Conservation (phyloP, 768 basidiomycete species). For the Tricholoma furcatifolium region DNA sequence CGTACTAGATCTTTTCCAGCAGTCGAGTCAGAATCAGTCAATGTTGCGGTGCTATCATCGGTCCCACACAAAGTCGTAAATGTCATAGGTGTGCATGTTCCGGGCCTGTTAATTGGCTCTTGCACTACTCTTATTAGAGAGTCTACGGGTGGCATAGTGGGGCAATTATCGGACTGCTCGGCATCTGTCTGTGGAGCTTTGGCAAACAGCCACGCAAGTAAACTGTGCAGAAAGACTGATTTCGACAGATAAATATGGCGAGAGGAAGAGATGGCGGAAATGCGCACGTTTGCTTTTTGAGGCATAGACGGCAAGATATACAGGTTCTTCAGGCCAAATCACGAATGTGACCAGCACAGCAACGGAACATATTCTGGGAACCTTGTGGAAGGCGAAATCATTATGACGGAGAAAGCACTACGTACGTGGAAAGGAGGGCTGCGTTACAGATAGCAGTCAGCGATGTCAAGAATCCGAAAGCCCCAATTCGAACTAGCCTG, state of each 20-base stretch:
- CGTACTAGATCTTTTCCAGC: background rate
- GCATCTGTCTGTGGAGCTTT: background rate
- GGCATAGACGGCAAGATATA: constrained; percentile 12
- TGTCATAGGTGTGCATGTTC: background rate
- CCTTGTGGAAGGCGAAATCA: background rate
- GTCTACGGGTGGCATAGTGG: background rate
- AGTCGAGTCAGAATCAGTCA: background rate
- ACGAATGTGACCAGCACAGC: constrained; percentile 8
- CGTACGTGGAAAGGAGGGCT: constrained; percentile 6
- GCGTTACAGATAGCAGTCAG: background rate
- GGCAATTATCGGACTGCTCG: background rate
- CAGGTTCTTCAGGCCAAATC: constrained; percentile 7
- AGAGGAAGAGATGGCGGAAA: background rate
- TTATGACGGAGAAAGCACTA: background rate
- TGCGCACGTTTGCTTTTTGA: constrained; percentile 8
- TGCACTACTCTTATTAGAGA: background rate
- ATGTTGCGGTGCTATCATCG: background rate
- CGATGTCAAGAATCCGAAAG: background rate
- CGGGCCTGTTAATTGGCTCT: background rate
- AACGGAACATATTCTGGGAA: constrained; percentile 6
- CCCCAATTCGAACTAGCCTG: background rate
- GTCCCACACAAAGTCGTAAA: background rate
- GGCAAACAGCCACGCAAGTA: background rate
- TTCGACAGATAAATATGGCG: background rate
- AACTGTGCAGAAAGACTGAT: constrained; percentile 8